A percentile compares a stretch with the other conserved stretches of the same genome.
Conservation (phyloP, 2,329 filamentous ascomycete species). For the Clonostachys sp. region DNA sequence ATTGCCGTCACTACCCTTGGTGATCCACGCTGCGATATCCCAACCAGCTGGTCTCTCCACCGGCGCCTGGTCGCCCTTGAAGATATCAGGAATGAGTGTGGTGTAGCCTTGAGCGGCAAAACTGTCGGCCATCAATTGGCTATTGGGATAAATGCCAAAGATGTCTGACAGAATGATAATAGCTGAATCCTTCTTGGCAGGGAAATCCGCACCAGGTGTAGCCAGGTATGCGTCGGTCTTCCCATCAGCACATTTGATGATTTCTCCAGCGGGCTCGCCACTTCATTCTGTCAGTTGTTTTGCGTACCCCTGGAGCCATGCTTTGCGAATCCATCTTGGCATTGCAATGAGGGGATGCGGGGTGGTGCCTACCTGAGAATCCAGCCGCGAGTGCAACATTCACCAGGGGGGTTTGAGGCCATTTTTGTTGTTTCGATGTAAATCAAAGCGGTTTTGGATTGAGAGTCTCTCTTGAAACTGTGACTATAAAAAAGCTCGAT, state of each 20-base stretch:
- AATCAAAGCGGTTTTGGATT: no score
- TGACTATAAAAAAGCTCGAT: no score
- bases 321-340: background rate
- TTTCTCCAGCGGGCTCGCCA: conserved; percentile 40
- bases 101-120: conserved; percentile 31
- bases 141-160: conserved; percentile 31
- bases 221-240: conserved; percentile 46
- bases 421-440: conserved; percentile 20
- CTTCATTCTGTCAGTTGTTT: conserved; percentile 17
- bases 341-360: background rate
- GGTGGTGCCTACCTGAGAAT: conserved; percentile 43
- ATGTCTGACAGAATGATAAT: conserved; percentile 31
- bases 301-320: background rate
- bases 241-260: conserved; percentile 34
- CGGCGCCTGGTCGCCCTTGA: conserved; percentile 26
- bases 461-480: no score
- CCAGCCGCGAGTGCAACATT: conserved; percentile 48
- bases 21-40: conserved; percentile 24
- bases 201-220: conserved; percentile 24
- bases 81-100: conserved; percentile 28
- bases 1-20: conserved; percentile 37
- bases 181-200: conserved; percentile 16
- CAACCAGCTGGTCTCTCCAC: conserved; percentile 16
- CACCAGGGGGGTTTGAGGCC: conserved; percentile 47
- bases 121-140: conserved; percentile 32